Base-by-base conservation (phyloP, 2,329 filamentous ascomycete species). In the Dichotomopilus funicola region DNA sequence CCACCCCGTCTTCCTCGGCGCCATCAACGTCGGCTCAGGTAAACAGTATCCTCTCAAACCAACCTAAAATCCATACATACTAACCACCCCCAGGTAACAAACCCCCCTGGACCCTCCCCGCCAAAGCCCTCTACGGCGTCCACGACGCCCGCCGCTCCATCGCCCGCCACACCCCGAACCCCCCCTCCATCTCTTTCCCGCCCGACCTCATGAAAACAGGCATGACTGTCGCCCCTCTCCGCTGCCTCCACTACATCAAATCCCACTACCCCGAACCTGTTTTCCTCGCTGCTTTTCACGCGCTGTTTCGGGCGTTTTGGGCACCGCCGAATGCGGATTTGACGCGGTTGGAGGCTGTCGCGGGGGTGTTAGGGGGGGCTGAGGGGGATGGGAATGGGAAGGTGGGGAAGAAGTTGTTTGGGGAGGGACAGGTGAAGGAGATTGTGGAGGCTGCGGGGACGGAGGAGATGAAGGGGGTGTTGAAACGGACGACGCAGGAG, bases 71-170 rank as follows among this genome's bases (percentile, higher is more conserved):
- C n/a, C n/a, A n/a, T n/a, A n/a, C n/a, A n/a, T n/a, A n/a, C n/a
- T n/a, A n/a, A n/a, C n/a, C n/a, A n/a, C n/a, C n/a, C n/a, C n/a
- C 78, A 45, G 81, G 86, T 49, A 92, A 94, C 69, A 82, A 82
- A 61, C 88, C 88, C 0, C 88, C 89, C 1, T 91, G 87, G 86
- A 75, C 75, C 0, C 74, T 88, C 35, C 80, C 83, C 1, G 83
- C 81, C 44, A 91, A 91, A 73, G 83, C 79, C 27, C 68, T 65
- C 1, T 85, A 89, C 65, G 73, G 78, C 49, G 35, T 48, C 9
- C 64, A 65, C 57, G 78, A 82, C 64, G 62, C 66, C 36, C 64
- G 62, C 27, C 71, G 78, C 44, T 69, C 75, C 33, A 65, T 72
- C 1, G 60, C 61, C 31, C 69, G 72, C 13, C 70, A 72, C 37